A percentile compares a stretch with the other conserved stretches of the same genome.
These are phyloP conservation scores for Fomitopsis serialis DNA, from an alignment of 768 basidiomycete species.

Conservation along the genomic window DNA sequence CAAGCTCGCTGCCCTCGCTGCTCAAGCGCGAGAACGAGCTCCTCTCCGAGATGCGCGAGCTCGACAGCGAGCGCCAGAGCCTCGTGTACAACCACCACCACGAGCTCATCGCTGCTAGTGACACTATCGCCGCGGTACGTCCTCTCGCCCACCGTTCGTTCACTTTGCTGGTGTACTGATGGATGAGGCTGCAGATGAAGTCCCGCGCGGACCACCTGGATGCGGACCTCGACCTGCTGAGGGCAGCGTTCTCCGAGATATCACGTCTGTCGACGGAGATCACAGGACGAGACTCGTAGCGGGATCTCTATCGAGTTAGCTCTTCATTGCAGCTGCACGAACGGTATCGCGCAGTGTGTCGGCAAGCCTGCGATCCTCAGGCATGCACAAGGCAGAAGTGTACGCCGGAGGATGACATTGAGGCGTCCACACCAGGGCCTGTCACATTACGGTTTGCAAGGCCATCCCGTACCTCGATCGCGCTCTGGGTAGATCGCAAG, in stretches of 20 bases:
- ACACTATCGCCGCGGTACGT: conserved; percentile 81
- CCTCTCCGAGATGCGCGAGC: conserved; percentile 78
- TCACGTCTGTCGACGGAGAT: conserved; percentile 58
- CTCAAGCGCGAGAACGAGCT: conserved; percentile 83
- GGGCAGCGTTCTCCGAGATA: conserved; percentile 80
- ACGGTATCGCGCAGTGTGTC: no score
- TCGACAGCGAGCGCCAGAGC: conserved; percentile 86
- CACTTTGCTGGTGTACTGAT: background rate
- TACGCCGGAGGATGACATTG: no score
- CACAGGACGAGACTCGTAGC: background rate
- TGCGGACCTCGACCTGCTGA: conserved; percentile 74
- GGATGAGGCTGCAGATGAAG: conserved; percentile 61
- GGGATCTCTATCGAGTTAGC: no score
- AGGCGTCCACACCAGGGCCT: no score
- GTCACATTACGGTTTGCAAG: no score
- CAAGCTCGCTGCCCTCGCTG: conserved; percentile 65
- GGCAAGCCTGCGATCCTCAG: no score
- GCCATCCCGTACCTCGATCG: no score
- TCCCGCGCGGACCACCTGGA: conserved; percentile 81
- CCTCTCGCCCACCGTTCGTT: background rate
- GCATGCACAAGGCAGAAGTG: no score
- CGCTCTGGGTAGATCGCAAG: no score
- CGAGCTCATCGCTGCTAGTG: conserved; percentile 89
- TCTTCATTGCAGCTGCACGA: no score
- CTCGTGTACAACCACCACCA: conserved; percentile 95